Percentiles rank a stretch among this genome's conserved stretches.
These are phyloP conservation scores for Plantago major DNA, from an alignment of 257 asterid genomes.

Conservation along the genomic window DNA sequence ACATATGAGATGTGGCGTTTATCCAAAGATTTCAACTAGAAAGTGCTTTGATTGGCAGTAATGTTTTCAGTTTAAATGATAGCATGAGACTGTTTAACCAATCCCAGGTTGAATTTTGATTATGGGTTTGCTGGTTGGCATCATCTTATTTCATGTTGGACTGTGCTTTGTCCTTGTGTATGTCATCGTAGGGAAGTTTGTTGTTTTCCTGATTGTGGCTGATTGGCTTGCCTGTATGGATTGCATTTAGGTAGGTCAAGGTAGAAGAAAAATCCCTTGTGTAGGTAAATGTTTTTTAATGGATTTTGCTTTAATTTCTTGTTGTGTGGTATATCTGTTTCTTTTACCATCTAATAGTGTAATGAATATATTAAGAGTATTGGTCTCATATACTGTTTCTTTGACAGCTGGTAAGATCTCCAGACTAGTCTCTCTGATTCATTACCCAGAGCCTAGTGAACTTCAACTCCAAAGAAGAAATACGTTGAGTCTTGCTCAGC, in stretches of 20 bases:
- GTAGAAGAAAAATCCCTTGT: no score
- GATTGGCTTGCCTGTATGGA: no score
- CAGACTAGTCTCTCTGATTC: constrained; percentile 46
- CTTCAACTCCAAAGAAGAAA: constrained; percentile 30
- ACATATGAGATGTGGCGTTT: background rate
- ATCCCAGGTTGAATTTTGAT: no score
- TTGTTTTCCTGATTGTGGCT: no score
- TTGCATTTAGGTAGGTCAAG: no score
- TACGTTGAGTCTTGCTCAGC: constrained; percentile 24
- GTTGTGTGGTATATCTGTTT: background rate
- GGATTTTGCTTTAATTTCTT: background rate
- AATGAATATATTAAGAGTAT: background rate
- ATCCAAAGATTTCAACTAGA: background rate
- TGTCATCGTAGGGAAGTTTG: no score
- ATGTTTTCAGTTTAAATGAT: background rate
- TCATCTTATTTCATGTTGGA: no score
- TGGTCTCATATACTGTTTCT: constrained; percentile 7
- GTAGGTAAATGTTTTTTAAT: no score
- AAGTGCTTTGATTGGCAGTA: background rate
- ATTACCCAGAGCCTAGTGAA: constrained; percentile 62
- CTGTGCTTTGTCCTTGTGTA: no score
- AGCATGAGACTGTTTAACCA: no score
- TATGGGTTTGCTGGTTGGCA: background rate
- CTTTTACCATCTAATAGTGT: background rate
- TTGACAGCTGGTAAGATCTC: constrained; percentile 66